A percentile compares a stretch with the other conserved stretches of the same genome.
These are phyloP conservation scores for Bertia moriformis DNA, from an alignment of 2,329 filamentous ascomycete genomes.

Conservation along the genomic window DNA sequence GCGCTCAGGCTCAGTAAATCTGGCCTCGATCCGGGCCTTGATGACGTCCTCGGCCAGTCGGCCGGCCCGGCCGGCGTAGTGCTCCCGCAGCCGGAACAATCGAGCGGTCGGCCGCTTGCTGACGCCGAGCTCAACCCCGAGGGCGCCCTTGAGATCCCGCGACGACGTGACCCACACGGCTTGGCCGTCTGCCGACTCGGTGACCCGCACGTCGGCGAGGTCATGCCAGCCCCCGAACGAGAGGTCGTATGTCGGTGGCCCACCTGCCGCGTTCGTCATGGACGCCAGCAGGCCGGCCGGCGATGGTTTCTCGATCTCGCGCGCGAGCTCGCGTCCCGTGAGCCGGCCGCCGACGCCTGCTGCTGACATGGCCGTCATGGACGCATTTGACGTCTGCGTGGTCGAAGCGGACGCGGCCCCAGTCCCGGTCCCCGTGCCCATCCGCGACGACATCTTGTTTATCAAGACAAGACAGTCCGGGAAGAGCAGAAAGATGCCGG, in stretches of 20 bases:
- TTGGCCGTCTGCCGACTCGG: conserved; percentile 50
- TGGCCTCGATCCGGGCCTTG: conserved; percentile 72
- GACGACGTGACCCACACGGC: conserved; percentile 56
- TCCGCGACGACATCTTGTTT: conserved; percentile 49
- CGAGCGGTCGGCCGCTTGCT: conserved; percentile 41
- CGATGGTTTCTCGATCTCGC: conserved; percentile 72
- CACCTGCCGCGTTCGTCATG: conserved; percentile 48
- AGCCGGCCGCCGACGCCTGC: too few species aligned
- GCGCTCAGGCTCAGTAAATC: conserved; percentile 71
- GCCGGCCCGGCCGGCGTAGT: conserved; percentile 63
- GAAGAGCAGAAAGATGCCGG: conserved; percentile 71
- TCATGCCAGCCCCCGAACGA: conserved; percentile 61
- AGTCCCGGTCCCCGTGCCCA: too few species aligned
- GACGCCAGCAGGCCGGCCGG: conserved; percentile 46
- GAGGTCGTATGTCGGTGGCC: conserved; percentile 52
- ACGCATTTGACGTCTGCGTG: too few species aligned
- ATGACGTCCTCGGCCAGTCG: conserved; percentile 73
- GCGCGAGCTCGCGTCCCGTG: conserved; percentile 63
- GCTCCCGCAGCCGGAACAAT: conserved; percentile 58
- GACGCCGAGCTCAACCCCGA: conserved; percentile 27
- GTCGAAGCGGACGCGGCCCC: too few species aligned
- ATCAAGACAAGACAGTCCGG: conserved; percentile 67
- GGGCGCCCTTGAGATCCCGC: conserved; percentile 40
- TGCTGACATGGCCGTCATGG: too few species aligned
- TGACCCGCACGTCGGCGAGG: conserved; percentile 58